Evolutionary conservation across 1,139 yeast species (phyloP), one percentile per base, ranked within the genome.

Genomic region (Yamadazyma oceani): DNA sequence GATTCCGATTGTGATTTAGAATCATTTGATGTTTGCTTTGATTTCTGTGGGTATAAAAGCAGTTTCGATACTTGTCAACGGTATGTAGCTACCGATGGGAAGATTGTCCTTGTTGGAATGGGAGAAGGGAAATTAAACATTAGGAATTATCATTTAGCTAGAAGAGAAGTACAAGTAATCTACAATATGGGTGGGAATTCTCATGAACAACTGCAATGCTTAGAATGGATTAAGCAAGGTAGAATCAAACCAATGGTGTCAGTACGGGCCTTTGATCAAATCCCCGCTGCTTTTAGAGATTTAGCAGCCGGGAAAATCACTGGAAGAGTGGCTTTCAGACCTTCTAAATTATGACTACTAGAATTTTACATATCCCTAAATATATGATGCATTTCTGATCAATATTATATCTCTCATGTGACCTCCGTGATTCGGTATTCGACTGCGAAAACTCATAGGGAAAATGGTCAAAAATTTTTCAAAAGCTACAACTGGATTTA

Each of bases 151-250:
- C 59, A 63, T 16, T 57, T 69, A 44, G 73, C 68, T 6, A 48
- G 68, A 37, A 58, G 73, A 45, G 79, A 75, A 49, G 59, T 70
- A 22, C 60, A 64, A 35, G 48, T 73, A 29, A 52, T 64, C 27
- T 72, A 64, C 42, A 62, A 67, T 31, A 71, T 72, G 49, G 78
- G 79, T 32, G 81, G 81, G 15, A 62, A 65, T 12, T 64, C 74
- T 3, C 44, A 50, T 8, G 79, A 75, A 39, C 77, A 70, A 43
- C 45, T 55, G 16, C 76, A 73, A 43, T 62, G 70, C 39, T 61
- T 75, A 62, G 52, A 64, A 26, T 68, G 78, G 73, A 62, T 74
- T 26, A 49, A 60, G 2, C 45, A 53, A 39, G 79, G 78, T 3
- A 57, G 50, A 35, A 57, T 75, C 34, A 62, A 55, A 36, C 80